These are phyloP conservation scores for Triticum urartu DNA, from an alignment of 176 grass and related monocot species.

Conservation along the genomic window DNA sequence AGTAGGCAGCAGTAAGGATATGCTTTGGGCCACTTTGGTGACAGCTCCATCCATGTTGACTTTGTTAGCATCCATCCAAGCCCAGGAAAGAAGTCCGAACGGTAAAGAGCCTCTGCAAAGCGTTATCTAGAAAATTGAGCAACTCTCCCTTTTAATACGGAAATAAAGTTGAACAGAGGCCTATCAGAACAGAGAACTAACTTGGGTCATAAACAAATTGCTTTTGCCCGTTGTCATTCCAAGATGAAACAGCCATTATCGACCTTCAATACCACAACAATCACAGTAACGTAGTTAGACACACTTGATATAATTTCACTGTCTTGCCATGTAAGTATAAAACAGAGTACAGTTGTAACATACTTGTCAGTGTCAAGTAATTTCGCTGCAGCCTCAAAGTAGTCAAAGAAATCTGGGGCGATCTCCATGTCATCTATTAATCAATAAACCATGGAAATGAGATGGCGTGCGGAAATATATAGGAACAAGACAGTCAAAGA, in stretches of 20 bases:
- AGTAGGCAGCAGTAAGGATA: conserved; percentile 69
- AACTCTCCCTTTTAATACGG: conserved; percentile 14
- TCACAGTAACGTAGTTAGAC: conserved; percentile 14
- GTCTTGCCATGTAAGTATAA: conserved; percentile 16
- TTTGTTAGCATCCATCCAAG: conserved; percentile 99
- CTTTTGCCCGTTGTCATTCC: conserved; percentile 96
- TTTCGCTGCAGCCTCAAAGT: conserved; percentile 84
- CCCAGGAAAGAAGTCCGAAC: conserved; percentile 97
- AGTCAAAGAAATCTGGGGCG: conserved; percentile 86
- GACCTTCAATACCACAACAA: conserved; percentile 51
- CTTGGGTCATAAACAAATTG: conserved; percentile 90
- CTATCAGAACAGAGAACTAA: conserved; percentile 53
- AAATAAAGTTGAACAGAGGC: not conserved
- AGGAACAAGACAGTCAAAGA: conserved; percentile 27
- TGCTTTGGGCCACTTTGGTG: conserved; percentile 99
- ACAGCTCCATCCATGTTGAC: conserved; percentile 89
- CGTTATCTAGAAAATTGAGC: conserved; percentile 34
- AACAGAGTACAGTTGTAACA: conserved; percentile 19
- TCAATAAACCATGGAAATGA: conserved; percentile 19
- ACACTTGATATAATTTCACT: conserved; percentile 11
- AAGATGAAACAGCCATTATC: conserved; percentile 98
- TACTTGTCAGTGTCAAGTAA: conserved; percentile 94
- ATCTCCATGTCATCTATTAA: conserved; percentile 99
- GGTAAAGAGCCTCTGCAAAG: conserved; percentile 82
- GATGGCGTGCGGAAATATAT: conserved; percentile 15